Evolutionary conservation across 108 stramenopile species (phyloP), one percentile per base, ranked within the genome.

Genomic region (Nitzschia putrida): DNA sequence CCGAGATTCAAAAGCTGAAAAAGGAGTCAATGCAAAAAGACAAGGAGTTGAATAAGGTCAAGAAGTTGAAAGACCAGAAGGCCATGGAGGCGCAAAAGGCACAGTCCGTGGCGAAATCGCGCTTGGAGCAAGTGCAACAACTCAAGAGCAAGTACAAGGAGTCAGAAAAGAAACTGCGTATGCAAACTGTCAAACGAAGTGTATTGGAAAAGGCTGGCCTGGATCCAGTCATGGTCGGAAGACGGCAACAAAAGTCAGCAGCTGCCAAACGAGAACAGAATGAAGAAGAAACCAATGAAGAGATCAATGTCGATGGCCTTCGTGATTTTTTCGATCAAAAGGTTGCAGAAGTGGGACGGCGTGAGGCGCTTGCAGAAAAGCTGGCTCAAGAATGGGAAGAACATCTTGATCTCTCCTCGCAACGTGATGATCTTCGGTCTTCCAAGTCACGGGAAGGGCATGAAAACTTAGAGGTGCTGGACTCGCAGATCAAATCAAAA

Each of bases 331-430:
- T 89, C 22, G 88, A 85, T 41, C 25, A 76, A 44, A 89, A 77
- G 61, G 82, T 89, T 16, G 73, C 78, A 0, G 81, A 82, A 8
- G 74, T 89, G 22, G 73, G 78, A 3, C 66, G 79, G 20, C 73
- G 80, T 24, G 88, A 89, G 61, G 77, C 79, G 13, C 71, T 83
- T 8, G 88, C 83, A 5, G 81, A 81, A 14, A 89, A 86, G 57
- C 57, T 89, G 42, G 85, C 85, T 4, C 72, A 77, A 41, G 88
- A 86, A 61, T 89, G 88, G 88, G 88, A 89, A 57, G 83, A 83
- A 51, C 85, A 85, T 44, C 66, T 86, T 20, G 76, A 84, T 24
- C 71, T 89, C 21, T 63, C 81, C 11, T 56, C 49, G 0, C 56
- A 78, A 60, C 69, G 66, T 51, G 72, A 73, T 10, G 76, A 81